These are phyloP conservation scores for Thymus mandschuricus DNA, from an alignment of 257 asterid species.

Conservation along the genomic window DNA sequence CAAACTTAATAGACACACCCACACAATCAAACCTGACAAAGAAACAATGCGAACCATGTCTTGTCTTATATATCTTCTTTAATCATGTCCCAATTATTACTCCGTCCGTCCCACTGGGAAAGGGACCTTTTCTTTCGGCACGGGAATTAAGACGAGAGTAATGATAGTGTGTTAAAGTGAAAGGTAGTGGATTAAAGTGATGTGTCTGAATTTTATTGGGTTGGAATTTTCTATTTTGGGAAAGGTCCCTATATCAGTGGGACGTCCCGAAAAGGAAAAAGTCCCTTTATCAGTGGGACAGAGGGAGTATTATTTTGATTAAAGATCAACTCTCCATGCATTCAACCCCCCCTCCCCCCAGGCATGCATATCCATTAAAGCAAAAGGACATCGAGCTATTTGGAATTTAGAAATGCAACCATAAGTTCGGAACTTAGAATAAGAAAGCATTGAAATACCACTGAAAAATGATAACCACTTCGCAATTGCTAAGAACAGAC, in stretches of 20 bases:
- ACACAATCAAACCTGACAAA: neutral
- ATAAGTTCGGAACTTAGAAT: neutral
- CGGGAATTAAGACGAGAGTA: too few species aligned
- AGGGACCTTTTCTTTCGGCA: too few species aligned
- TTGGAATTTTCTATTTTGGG: too few species aligned
- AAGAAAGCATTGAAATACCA: neutral
- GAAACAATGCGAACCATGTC: too few species aligned
- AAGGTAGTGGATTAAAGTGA: too few species aligned
- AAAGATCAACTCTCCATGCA: neutral
- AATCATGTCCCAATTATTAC: neutral
- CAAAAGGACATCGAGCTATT: neutral
- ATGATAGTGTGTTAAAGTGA: too few species aligned
- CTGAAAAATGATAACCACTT: neutral
- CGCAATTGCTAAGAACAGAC: constrained; percentile 24
- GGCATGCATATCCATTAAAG: neutral
- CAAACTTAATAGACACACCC: neutral
- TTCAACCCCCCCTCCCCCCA: neutral
- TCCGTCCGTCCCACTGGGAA: too few species aligned
- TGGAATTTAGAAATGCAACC: constrained; percentile 4
- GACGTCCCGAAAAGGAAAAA: too few species aligned
- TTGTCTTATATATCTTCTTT: neutral
- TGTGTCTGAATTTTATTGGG: too few species aligned
- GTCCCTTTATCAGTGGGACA: too few species aligned
- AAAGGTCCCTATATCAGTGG: too few species aligned
- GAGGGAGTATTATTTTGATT: neutral